Percentiles rank a stretch among this genome's conserved stretches.
These are phyloP conservation scores for Apiospora phragmitis DNA, from an alignment of 2,329 filamentous ascomycete genomes.

Conservation along the genomic window DNA sequence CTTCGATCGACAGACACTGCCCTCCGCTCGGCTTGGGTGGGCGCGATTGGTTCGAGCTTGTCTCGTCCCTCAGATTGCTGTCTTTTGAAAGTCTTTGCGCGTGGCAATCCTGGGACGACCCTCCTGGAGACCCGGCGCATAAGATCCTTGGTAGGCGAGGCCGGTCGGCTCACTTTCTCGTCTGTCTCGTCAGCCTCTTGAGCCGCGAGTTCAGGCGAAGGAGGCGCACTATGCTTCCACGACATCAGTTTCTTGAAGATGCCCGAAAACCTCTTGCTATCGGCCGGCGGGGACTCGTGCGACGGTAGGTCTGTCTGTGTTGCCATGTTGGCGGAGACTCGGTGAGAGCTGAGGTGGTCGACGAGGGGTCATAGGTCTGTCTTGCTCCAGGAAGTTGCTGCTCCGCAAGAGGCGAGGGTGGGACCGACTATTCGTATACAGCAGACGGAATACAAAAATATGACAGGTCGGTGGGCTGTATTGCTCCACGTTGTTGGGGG, in stretches of 20 bases:
- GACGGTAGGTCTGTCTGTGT: slow-evolving; percentile 24
- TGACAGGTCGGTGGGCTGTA: slow-evolving; percentile 14
- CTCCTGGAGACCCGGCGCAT: slow-evolving; percentile 51
- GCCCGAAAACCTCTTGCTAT: slow-evolving; percentile 24
- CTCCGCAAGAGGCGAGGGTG: slow-evolving; percentile 22
- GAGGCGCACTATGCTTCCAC: slow-evolving; percentile 24
- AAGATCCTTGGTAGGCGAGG: slow-evolving; percentile 31
- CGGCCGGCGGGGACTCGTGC: slow-evolving; percentile 24
- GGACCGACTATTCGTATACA: slow-evolving; percentile 19
- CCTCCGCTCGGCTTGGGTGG: slow-evolving; percentile 66
- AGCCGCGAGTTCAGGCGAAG: slow-evolving; percentile 21
- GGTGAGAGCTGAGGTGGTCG: slow-evolving; percentile 20
- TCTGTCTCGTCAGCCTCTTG: slow-evolving; percentile 23
- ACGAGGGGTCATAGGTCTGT: slow-evolving; percentile 24
- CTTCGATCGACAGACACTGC: slow-evolving; percentile 66
- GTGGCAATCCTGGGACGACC: slow-evolving; percentile 77
- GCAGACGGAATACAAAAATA: slow-evolving; percentile 20
- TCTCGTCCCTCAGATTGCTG: slow-evolving; percentile 80
- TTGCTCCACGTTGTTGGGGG: neutral
- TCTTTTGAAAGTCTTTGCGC: slow-evolving; percentile 76
- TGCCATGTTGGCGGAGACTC: slow-evolving; percentile 29
- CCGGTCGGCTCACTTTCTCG: slow-evolving; percentile 22
- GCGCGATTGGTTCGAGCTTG: slow-evolving; percentile 66
- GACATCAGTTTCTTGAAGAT: slow-evolving; percentile 25
- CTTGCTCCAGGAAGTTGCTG: slow-evolving; percentile 18